These are phyloP conservation scores for Yamadazyma nakazawae DNA, from an alignment of 805 yeast species.

Conservation along the genomic window DNA sequence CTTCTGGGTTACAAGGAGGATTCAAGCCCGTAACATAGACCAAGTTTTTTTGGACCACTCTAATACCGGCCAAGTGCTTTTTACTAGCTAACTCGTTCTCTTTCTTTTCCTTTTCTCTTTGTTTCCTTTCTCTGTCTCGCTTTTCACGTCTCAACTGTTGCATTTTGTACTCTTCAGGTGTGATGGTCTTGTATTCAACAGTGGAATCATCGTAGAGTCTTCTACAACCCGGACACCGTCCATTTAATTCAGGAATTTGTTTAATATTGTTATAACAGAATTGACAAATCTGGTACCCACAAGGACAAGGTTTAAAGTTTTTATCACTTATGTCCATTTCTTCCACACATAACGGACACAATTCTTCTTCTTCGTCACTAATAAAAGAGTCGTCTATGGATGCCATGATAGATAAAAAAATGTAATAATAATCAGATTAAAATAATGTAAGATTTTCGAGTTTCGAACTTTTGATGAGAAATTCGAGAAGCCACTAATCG, in stretches of 20 bases:
- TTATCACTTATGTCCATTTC: conserved; percentile 96
- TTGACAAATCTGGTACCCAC: conserved; percentile 98
- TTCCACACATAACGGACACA: conserved; percentile 92
- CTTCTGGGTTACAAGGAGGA: conserved; percentile 79
- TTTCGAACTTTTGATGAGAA: background rate
- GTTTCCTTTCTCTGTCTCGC: conserved; percentile 78
- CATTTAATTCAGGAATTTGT: conserved; percentile 92
- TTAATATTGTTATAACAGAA: conserved; percentile 96
- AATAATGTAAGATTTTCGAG: background rate
- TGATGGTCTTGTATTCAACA: conserved; percentile 79
- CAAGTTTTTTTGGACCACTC: conserved; percentile 96
- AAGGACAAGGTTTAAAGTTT: conserved; percentile 98
- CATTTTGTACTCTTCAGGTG: conserved; percentile 81
- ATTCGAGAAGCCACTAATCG: background rate
- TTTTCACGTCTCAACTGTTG: conserved; percentile 80
- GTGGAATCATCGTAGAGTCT: conserved; percentile 89
- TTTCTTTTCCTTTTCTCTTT: conserved; percentile 85
- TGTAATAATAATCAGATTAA: background rate
- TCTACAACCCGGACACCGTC: conserved; percentile 97
- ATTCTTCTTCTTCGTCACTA: conserved; percentile 79
- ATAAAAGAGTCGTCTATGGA: conserved; percentile 52
- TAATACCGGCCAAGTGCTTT: conserved; percentile 91
- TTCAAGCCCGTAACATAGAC: conserved; percentile 95
- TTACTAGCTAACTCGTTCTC: conserved; percentile 83
- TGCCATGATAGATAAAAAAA: conserved; percentile 19